phyloP scores from a whole-genome alignment of 192 early-diverging fungal genomes.

The Podila minutissima region DNA sequence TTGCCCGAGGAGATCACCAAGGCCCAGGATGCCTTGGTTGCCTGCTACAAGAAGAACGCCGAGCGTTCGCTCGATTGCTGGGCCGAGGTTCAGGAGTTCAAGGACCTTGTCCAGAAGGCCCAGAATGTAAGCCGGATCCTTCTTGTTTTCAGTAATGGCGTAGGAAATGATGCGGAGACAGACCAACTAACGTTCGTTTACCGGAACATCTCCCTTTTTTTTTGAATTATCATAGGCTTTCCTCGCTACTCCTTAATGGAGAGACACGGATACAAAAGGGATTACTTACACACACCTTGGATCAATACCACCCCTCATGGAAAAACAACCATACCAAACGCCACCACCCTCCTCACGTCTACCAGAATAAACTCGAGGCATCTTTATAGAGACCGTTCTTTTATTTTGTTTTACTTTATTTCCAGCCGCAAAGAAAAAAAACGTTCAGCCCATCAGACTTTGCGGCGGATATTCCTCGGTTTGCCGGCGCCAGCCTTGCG shows the following conservation, averaged over 20 bases:
- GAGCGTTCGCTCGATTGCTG: constrained; percentile 67
- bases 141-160: neutral
- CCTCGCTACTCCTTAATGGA: constrained; percentile 32
- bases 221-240: constrained; percentile 22
- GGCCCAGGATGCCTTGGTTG: constrained; percentile 39
- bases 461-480: constrained; percentile 51
- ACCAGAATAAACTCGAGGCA: neutral
- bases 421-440: neutral
- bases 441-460: neutral
- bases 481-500: constrained; percentile 51
- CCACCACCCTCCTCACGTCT: no score
- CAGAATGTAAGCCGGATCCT: constrained; percentile 30
- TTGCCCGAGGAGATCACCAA: constrained; percentile 50
- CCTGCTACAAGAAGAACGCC: constrained; percentile 55
- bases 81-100: constrained; percentile 70
- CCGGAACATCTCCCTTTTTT: neutral
- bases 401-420: neutral
- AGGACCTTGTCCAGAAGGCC: constrained; percentile 52
- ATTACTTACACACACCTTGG: neutral
- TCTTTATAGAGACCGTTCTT: no score
- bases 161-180: neutral
- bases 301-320: neutral
- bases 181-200: neutral
- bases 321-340: neutral
- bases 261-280: neutral